These are phyloP conservation scores for Coemansia biformis DNA, from an alignment of 192 early-diverging fungal genomes.

Conservation along the genomic window DNA sequence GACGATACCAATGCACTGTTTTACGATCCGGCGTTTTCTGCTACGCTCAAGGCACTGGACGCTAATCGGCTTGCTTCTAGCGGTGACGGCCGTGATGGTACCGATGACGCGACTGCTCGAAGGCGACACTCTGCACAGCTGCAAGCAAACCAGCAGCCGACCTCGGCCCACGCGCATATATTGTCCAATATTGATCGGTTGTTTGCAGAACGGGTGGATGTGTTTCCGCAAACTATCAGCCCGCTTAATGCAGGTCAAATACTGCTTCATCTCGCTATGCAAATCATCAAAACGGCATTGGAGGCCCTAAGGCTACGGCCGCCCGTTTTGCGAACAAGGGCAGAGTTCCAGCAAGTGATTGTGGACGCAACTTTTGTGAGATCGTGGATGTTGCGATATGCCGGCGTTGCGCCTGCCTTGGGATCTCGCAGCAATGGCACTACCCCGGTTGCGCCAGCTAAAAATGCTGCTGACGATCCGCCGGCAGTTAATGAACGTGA, in stretches of 20 bases:
- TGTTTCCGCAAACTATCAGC: conserved; percentile 25
- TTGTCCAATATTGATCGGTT: conserved; percentile 48
- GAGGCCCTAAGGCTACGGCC: conserved; percentile 27
- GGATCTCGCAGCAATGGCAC: too few species aligned
- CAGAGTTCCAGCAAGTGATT: conserved; percentile 26
- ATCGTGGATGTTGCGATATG: conserved; percentile 39
- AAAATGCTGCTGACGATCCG: not conserved
- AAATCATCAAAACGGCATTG: conserved; percentile 40
- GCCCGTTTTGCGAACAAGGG: not conserved
- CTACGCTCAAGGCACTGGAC: conserved; percentile 24
- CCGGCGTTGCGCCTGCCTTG: conserved; percentile 30
- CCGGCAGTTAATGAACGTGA: conserved; percentile 24
- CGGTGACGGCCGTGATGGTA: too few species aligned
- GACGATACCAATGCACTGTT: conserved; percentile 45
- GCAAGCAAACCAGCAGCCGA: too few species aligned
- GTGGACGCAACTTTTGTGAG: conserved; percentile 39
- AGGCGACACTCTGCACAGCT: too few species aligned
- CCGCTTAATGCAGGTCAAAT: conserved; percentile 35
- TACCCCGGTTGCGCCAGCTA: not conserved
- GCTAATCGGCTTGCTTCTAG: too few species aligned
- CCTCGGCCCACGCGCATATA: conserved; percentile 31
- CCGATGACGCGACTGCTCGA: too few species aligned
- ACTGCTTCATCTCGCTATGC: conserved; percentile 34
- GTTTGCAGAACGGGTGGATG: conserved; percentile 50
- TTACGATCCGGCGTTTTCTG: conserved; percentile 38